A percentile compares a stretch with the other conserved stretches of the same genome.
Conservation (phyloP, 345 rosid genomes). For the Syzygium aqueum region DNA sequence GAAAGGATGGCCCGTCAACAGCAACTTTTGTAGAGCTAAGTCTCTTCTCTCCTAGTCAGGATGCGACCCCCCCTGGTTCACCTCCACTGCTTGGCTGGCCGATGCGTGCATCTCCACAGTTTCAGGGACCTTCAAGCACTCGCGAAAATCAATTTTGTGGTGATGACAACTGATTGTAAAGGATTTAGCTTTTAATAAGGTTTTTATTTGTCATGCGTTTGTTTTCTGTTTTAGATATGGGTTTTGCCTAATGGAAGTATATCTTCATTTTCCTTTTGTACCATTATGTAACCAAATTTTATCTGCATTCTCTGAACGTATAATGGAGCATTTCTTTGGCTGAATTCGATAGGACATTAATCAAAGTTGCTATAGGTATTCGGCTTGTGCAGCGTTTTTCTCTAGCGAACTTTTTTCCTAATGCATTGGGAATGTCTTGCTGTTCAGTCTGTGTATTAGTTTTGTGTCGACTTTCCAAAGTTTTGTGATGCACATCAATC, state of each 20-base stretch:
- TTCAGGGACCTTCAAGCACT: slow-evolving; percentile 18
- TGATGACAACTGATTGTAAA: slow-evolving; percentile 61
- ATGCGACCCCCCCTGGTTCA: slow-evolving; percentile 38
- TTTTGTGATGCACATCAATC: not conserved
- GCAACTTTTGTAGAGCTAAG: slow-evolving; percentile 52
- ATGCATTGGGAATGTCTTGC: not conserved
- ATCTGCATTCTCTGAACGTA: not conserved
- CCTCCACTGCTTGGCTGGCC: slow-evolving; percentile 57
- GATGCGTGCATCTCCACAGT: slow-evolving; percentile 27
- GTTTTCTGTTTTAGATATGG: slow-evolving; percentile 26
- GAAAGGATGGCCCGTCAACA: slow-evolving; percentile 34
- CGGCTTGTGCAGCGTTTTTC: not conserved
- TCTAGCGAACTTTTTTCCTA: not conserved
- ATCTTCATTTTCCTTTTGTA: slow-evolving; percentile 7
- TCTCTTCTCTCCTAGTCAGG: slow-evolving; percentile 55
- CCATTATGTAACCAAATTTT: slow-evolving; percentile 7
- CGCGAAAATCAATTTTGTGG: slow-evolving; percentile 66
- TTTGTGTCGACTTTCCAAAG: not conserved
- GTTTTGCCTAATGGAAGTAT: slow-evolving; percentile 18
- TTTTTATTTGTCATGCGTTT: slow-evolving; percentile 27
- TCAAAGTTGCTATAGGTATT: not conserved
- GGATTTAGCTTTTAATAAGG: slow-evolving; percentile 50
- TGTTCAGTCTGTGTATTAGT: not conserved
- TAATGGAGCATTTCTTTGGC: not conserved
- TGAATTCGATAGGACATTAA: not conserved